phyloP scores from a whole-genome alignment of 176 grass and related monocot genomes.

The Neostapfia colusana region DNA sequence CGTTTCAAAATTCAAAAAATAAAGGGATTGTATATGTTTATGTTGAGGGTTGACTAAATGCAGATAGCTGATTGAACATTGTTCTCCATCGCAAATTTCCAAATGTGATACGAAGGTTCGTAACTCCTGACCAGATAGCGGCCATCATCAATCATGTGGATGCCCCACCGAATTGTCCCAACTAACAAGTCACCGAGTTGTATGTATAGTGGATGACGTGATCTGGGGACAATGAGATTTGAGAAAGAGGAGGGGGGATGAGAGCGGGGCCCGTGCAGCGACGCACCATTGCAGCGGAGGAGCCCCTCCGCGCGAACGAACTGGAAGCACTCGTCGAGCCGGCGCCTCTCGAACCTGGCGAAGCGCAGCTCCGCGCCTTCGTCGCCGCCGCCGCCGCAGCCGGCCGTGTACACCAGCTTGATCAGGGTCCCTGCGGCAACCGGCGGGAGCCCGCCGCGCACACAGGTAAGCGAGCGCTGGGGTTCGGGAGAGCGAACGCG shows the following conservation, averaged over 20 bases:
- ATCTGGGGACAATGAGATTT: background rate
- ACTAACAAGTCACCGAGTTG: background rate
- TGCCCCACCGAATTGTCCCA: background rate
- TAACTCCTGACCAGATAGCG: background rate
- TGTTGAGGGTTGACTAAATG: background rate
- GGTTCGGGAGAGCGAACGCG: no score
- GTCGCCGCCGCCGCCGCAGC: conserved; percentile 26
- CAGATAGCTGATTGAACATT: background rate
- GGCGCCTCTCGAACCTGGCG: conserved; percentile 77
- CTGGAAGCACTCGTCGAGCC: conserved; percentile 71
- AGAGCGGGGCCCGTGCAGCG: background rate
- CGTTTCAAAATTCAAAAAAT: background rate
- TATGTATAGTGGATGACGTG: background rate
- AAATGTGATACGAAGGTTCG: background rate
- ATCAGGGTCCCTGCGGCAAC: conserved; percentile 67
- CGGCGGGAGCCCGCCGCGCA: background rate
- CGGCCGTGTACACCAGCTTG: conserved; percentile 84
- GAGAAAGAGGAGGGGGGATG: background rate
- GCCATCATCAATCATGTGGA: background rate
- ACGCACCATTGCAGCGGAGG: conserved; percentile 49
- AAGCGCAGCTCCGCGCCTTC: conserved; percentile 76
- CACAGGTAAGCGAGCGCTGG: background rate
- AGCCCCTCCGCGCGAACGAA: conserved; percentile 64
- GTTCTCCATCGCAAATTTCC: no score
- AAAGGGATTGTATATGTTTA: background rate